phyloP scores from a whole-genome alignment of 257 asterid genomes.

The Buddleja alternifolia region DNA sequence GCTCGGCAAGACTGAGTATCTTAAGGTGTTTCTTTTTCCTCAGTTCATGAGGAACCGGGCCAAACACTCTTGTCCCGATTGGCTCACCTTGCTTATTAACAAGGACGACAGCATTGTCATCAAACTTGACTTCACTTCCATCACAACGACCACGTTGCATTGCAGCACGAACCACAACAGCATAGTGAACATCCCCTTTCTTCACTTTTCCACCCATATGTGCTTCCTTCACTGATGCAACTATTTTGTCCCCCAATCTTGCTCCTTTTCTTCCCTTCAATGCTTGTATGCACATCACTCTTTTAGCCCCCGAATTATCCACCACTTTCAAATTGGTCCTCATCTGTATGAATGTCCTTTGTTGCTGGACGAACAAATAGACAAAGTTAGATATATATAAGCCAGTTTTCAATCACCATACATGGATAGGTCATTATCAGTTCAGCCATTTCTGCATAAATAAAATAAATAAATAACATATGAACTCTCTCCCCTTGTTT shows the following conservation, averaged over 20 bases:
- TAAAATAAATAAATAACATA: not conserved
- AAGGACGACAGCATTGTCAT: slow-evolving; percentile 88
- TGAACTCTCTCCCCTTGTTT: not conserved
- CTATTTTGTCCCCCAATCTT: slow-evolving; percentile 80
- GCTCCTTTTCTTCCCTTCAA: slow-evolving; percentile 91
- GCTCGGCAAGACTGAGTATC: slow-evolving; percentile 93
- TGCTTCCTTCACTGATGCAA: slow-evolving; percentile 92
- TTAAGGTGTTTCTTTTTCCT: slow-evolving; percentile 95
- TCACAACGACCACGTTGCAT: slow-evolving; percentile 89
- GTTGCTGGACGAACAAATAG: slow-evolving; percentile 58
- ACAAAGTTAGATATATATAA: not conserved
- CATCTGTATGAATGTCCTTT: slow-evolving; percentile 92
- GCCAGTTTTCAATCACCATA: slow-evolving; percentile 3
- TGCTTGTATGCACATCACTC: slow-evolving; percentile 90
- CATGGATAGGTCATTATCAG: not conserved
- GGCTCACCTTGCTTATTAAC: slow-evolving; percentile 93
- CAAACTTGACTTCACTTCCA: slow-evolving; percentile 90
- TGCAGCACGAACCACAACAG: slow-evolving; percentile 94
- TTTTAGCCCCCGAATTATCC: slow-evolving; percentile 92
- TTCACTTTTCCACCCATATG: slow-evolving; percentile 89
- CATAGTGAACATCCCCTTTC: slow-evolving; percentile 82
- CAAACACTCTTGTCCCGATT: slow-evolving; percentile 91
- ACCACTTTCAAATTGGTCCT: slow-evolving; percentile 90
- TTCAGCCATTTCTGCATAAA: not conserved
- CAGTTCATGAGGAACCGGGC: slow-evolving; percentile 93